phyloP scores from a whole-genome alignment of 1,284 basidiomycete species.

The Gomphus bonarii region DNA sequence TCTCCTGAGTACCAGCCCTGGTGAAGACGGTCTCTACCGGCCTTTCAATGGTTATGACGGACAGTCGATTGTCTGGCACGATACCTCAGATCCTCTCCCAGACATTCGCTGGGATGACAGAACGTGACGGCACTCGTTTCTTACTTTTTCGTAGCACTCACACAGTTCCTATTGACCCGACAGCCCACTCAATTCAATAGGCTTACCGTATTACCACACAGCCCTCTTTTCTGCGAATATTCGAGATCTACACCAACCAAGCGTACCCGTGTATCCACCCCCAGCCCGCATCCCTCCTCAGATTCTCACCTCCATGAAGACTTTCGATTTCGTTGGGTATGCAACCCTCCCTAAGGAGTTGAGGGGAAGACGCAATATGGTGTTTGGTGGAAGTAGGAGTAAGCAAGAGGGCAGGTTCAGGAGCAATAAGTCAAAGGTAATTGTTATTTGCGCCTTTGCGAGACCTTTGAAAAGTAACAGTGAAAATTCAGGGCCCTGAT shows the following conservation, averaged over 20 bases:
- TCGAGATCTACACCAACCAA: conserved; percentile 29
- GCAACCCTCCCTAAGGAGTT: conserved; percentile 78
- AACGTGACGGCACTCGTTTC: conserved; percentile 43
- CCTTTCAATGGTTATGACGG: conserved; percentile 87
- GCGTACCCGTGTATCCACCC: conserved; percentile 56
- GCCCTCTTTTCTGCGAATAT: conserved; percentile 53
- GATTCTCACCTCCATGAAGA: conserved; percentile 70
- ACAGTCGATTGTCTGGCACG: conserved; percentile 78
- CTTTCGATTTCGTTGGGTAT: conserved; percentile 84
- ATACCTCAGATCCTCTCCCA: conserved; percentile 58
- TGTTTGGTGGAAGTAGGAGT: conserved; percentile 35
- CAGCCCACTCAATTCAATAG: conserved; percentile 83
- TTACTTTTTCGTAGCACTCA: background rate
- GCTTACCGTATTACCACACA: conserved; percentile 79
- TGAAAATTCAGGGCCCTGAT: conserved; percentile 32
- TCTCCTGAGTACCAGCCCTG: conserved; percentile 67
- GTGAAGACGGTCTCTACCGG: conserved; percentile 42
- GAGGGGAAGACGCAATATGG: conserved; percentile 73
- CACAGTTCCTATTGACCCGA: conserved; percentile 4
- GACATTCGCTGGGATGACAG: conserved; percentile 73
- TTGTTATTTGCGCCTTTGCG: background rate
- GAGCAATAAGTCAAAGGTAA: conserved; percentile 55
- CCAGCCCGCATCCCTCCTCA: conserved; percentile 73
- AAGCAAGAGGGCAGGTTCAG: conserved; percentile 61
- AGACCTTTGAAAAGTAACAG: background rate